Evolutionary conservation across 441 rosid species (phyloP).

Genomic region (Syzygium malaccense): DNA sequence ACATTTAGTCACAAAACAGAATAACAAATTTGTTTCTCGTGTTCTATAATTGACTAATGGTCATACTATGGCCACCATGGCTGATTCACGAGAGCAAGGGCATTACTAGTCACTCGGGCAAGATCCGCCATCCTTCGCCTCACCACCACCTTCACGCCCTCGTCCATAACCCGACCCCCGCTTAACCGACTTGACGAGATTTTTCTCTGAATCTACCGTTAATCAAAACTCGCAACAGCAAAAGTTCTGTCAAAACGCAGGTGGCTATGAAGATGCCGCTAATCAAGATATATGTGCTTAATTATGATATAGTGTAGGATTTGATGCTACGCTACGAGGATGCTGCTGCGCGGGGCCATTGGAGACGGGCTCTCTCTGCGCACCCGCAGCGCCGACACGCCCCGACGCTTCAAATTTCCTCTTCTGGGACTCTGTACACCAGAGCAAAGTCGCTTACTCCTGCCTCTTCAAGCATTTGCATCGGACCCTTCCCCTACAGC

Average conservation of each 20-base stretch:
- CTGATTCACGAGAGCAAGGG: no score
- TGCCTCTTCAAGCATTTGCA: not conserved
- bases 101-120: no score
- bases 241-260: not conserved
- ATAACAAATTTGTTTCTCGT: no score
- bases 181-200: no score
- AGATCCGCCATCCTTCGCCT: no score
- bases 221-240: not conserved
- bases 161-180: no score
- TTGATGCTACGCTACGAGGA: not conserved
- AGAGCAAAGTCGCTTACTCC: not conserved
- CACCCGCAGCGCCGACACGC: not conserved
- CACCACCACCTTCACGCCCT: no score
- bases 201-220: not conserved
- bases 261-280: no score
- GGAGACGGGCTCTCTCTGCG: not conserved
- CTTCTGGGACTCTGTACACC: not conserved
- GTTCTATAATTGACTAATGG: no score
- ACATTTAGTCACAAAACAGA: no score
- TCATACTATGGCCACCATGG: no score
- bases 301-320: not conserved
- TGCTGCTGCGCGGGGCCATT: not conserved
- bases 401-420: not conserved
- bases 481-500: conserved; percentile 41
- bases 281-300: not conserved